Conservation (phyloP, 306 rosid genomes). For the Trifolium repens region DNA sequence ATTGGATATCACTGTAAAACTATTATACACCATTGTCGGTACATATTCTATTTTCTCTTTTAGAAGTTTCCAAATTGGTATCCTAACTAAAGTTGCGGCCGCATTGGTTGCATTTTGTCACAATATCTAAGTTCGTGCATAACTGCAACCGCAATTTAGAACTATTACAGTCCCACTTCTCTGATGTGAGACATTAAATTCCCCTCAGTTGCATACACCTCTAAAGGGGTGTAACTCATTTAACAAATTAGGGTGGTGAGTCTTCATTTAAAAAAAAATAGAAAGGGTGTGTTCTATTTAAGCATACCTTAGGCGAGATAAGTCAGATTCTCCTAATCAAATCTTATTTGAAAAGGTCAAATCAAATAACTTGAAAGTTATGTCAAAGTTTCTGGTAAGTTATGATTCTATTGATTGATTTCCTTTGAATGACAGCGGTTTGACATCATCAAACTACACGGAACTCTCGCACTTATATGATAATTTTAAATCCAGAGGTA, state of each 20-base stretch:
- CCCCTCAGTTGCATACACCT: not conserved
- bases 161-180: not conserved
- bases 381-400: slow-evolving; percentile 26
- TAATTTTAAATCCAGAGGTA: slow-evolving; percentile 88
- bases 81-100: not conserved
- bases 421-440: slow-evolving; percentile 69
- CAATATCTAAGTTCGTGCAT: not conserved
- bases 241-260: not conserved
- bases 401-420: slow-evolving; percentile 30
- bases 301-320: not conserved
- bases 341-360: not conserved
- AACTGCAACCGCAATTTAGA: not conserved
- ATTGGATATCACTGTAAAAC: too few relatives aligned
- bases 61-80: not conserved
- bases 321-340: not conserved
- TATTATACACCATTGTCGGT: too few relatives aligned
- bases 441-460: slow-evolving; percentile 87
- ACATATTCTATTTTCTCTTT: not conserved
- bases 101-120: not conserved
- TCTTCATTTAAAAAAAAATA: not conserved
- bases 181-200: not conserved
- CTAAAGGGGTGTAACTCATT: not conserved
- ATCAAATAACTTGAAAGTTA: not conserved
- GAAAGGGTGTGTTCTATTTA: not conserved
- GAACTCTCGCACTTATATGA: slow-evolving; percentile 86